Percentiles rank a stretch among this genome's conserved stretches.
Evolutionary conservation across 441 rosid species (phyloP).

Genomic region (Syzygium malaccense): DNA sequence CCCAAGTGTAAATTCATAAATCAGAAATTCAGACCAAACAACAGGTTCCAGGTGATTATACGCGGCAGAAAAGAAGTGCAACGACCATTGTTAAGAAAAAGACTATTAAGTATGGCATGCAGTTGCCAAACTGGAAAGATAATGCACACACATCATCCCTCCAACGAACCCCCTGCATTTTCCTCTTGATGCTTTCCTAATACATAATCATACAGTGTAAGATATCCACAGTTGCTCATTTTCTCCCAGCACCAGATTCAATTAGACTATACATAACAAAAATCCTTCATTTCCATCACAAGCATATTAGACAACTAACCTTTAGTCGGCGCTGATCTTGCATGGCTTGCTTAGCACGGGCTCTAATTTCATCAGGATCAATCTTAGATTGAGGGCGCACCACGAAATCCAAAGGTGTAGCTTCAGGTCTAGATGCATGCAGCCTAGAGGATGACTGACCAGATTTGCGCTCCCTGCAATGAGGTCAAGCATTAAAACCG

Average conservation of each 20-base stretch:
- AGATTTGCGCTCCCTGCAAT: constrained; percentile 56
- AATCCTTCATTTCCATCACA: background rate
- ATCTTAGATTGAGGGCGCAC: constrained; percentile 96
- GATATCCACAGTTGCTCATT: background rate
- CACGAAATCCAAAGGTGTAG: constrained; percentile 85
- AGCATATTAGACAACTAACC: constrained; percentile 29
- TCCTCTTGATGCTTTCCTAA: background rate
- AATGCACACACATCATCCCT: background rate
- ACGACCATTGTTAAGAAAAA: background rate
- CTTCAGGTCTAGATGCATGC: constrained; percentile 87
- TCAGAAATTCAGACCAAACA: background rate
- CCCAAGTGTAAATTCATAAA: background rate
- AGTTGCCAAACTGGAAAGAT: background rate
- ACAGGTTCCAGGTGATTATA: background rate
- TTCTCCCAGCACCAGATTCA: background rate
- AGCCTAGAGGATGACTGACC: constrained; percentile 66
- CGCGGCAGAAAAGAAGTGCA: background rate
- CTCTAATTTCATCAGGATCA: constrained; percentile 81
- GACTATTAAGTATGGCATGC: background rate
- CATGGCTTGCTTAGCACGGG: constrained; percentile 71
- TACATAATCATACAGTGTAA: background rate
- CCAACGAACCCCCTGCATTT: background rate
- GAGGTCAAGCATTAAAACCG: constrained; percentile 1
- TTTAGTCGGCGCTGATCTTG: constrained; percentile 90
- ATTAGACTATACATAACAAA: background rate